These are phyloP conservation scores for Eucalyptus regnans DNA, from an alignment of 345 rosid genomes.

Conservation along the genomic window DNA sequence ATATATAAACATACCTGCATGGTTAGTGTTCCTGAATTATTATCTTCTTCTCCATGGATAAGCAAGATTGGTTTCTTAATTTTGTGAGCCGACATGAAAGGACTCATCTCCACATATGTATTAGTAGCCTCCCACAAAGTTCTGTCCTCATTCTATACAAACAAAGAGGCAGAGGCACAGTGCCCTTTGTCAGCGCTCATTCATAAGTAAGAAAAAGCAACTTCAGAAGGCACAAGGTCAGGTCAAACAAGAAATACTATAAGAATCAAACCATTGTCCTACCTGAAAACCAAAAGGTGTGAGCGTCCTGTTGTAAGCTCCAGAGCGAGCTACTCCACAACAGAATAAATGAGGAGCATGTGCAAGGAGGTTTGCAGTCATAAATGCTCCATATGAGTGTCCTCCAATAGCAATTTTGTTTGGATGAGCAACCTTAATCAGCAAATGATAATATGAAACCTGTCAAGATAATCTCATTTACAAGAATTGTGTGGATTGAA, in stretches of 20 bases:
- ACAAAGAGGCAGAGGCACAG: neutral
- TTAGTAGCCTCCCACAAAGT: slow-evolving; percentile 93
- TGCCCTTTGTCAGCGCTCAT: neutral
- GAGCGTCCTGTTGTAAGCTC: slow-evolving; percentile 98
- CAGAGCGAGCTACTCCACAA: slow-evolving; percentile 96
- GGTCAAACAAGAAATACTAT: neutral
- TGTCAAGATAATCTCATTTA: neutral
- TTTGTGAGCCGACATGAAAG: slow-evolving; percentile 91
- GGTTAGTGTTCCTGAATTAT: slow-evolving; percentile 91
- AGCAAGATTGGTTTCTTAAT: slow-evolving; percentile 95
- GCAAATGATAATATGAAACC: neutral
- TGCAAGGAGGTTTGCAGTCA: slow-evolving; percentile 96
- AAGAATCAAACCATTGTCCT: neutral
- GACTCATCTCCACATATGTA: slow-evolving; percentile 94
- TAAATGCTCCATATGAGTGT: slow-evolving; percentile 98
- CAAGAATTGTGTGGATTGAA: neutral
- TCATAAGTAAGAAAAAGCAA: neutral
- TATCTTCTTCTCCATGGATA: slow-evolving; percentile 97
- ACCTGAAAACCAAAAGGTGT: slow-evolving; percentile 99
- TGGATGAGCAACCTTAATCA: slow-evolving; percentile 77
- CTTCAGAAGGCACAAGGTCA: neutral
- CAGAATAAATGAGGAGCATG: slow-evolving; percentile 97
- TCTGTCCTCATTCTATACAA: slow-evolving; percentile 78
- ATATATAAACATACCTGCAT: slow-evolving; percentile 56
- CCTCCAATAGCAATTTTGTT: slow-evolving; percentile 92